Percentiles rank a stretch among this genome's conserved stretches.
phyloP scores from a whole-genome alignment of 73 alveolate genomes.

The Paramecium octaurelia region DNA sequence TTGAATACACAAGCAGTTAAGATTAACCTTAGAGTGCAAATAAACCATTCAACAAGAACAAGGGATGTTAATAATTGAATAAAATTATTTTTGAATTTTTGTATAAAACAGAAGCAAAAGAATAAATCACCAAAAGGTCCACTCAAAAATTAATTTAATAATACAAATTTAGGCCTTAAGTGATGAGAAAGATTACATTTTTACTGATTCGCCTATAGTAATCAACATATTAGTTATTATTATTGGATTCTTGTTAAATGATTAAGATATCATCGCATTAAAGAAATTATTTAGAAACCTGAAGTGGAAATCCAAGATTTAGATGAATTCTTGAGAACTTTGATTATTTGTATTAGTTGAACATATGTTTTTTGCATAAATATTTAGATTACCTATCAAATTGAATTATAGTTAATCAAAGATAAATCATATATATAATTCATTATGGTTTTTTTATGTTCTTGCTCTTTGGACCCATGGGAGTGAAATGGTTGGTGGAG shows the following conservation, averaged over 20 bases:
- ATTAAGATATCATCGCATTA: neutral
- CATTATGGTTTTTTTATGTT: neutral
- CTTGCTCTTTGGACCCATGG: neutral
- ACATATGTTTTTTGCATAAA: neutral
- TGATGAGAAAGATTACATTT: neutral
- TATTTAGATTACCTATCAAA: neutral
- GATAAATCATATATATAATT: neutral
- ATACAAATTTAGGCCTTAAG: neutral
- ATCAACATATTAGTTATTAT: neutral
- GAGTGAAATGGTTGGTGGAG: neutral
- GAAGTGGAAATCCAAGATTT: neutral
- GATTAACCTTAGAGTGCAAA: neutral
- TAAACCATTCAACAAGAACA: neutral
- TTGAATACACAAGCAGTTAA: neutral
- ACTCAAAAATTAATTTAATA: neutral
- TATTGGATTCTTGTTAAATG: neutral
- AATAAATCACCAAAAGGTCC: neutral
- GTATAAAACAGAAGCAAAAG: neutral
- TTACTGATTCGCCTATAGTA: neutral
- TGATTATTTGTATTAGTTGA: neutral
- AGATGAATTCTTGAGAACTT: neutral
- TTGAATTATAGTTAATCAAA: neutral
- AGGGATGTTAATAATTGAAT: neutral
- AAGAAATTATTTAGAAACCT: neutral
- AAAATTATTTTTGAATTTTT: constrained; percentile 6